Percentiles rank a stretch among this genome's conserved stretches.
Conservation (phyloP, 2,329 filamentous ascomycete genomes). For the Botryotinia calthae region DNA sequence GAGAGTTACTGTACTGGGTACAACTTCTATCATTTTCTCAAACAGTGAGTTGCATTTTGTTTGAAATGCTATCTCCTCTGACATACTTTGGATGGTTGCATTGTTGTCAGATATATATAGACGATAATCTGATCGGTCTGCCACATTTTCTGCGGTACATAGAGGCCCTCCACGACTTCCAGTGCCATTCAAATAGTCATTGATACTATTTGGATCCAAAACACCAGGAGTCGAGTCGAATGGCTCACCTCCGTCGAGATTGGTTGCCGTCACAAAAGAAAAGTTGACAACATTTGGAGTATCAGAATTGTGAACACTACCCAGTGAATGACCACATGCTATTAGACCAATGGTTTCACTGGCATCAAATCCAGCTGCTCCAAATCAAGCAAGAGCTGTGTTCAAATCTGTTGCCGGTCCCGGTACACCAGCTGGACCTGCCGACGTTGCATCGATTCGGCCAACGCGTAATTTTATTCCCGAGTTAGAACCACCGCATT, state of each 20-base stretch:
- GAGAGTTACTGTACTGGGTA: conserved; percentile 50
- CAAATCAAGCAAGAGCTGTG: conserved; percentile 23
- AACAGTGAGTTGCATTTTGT: conserved; percentile 50
- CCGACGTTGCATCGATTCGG: conserved; percentile 28
- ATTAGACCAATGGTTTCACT: neutral
- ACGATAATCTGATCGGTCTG: conserved; percentile 52
- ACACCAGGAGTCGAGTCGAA: conserved; percentile 47
- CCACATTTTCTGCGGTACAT: conserved; percentile 44
- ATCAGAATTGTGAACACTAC: conserved; percentile 23
- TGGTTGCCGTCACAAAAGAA: conserved; percentile 6
- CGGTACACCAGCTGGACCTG: conserved; percentile 28
- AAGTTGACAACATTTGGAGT: conserved; percentile 20
- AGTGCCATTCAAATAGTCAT: conserved; percentile 49
- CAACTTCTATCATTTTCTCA: conserved; percentile 58
- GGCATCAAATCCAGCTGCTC: conserved; percentile 21
- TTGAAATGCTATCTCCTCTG: conserved; percentile 45
- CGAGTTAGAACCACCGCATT: neutral
- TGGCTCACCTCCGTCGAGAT: conserved; percentile 14
- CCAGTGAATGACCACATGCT: conserved; percentile 28
- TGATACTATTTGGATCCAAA: conserved; percentile 54
- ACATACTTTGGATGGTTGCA: conserved; percentile 50
- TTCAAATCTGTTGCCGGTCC: conserved; percentile 22
- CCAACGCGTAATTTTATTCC: conserved; percentile 23
- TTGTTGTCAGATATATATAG: conserved; percentile 56
- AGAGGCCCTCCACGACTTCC: conserved; percentile 47